Conservation (phyloP, 768 basidiomycete genomes). For the Pisolithus sp. region DNA sequence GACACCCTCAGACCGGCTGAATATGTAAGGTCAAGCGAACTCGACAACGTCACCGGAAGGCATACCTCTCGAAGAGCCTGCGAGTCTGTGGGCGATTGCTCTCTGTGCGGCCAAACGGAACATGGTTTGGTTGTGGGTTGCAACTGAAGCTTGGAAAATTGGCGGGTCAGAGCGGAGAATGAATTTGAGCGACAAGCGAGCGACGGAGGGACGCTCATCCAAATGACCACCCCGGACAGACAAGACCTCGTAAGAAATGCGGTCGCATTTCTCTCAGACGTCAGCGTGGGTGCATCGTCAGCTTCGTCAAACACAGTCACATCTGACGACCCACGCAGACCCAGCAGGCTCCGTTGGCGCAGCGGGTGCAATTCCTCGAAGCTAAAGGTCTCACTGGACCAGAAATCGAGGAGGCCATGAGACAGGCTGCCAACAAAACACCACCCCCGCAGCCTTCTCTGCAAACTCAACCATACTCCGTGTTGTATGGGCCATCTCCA, state of each 20-base stretch:
- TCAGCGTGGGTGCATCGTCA: constrained; percentile 46
- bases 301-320: neutral
- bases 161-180: constrained; percentile 19
- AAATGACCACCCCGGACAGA: constrained; percentile 54
- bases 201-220: neutral
- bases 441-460: constrained; percentile 4
- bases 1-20: constrained; percentile 3
- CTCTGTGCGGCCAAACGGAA: constrained; percentile 26
- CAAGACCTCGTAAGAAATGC: constrained; percentile 77
- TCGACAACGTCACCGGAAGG: neutral
- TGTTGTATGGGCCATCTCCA: constrained; percentile 38
- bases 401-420: constrained; percentile 85
- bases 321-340: constrained; percentile 40
- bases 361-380: constrained; percentile 91
- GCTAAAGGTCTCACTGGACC: constrained; percentile 79
- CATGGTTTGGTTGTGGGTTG: constrained; percentile 14
- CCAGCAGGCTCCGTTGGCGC: constrained; percentile 69
- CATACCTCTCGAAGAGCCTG: constrained; percentile 10
- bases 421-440: constrained; percentile 42
- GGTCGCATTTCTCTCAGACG: constrained; percentile 78
- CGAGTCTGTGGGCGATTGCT: constrained; percentile 8
- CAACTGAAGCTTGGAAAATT: constrained; percentile 10
- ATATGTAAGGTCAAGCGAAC: neutral
- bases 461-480: constrained; percentile 28
- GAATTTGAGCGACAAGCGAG: constrained; percentile 9